phyloP scores from a whole-genome alignment of 805 yeast genomes.

The Candida yuanshanica region DNA sequence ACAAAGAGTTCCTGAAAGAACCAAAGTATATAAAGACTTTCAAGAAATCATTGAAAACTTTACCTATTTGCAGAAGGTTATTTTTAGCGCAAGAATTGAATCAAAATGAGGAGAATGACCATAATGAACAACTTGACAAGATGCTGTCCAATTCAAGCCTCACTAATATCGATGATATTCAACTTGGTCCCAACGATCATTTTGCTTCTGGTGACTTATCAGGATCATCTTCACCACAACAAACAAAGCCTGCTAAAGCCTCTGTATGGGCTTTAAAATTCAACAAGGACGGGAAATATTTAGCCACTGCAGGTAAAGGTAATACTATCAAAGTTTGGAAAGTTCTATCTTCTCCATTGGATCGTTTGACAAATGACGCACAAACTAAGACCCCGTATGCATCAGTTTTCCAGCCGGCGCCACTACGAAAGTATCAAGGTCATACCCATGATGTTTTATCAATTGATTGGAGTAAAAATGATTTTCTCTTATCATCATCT shows the following conservation, averaged over 20 bases:
- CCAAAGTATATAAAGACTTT: conserved; percentile 53
- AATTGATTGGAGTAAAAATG: conserved; percentile 84
- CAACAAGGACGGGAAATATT: conserved; percentile 70
- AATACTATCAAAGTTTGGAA: conserved; percentile 66
- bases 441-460: conserved; percentile 70
- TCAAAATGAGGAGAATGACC: conserved; percentile 6
- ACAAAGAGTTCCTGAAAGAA: conserved; percentile 36
- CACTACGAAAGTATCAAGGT: conserved; percentile 54
- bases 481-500: conserved; percentile 72
- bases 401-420: conserved; percentile 71
- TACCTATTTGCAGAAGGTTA: conserved; percentile 42
- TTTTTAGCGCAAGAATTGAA: conserved; percentile 64
- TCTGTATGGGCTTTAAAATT: conserved; percentile 76
- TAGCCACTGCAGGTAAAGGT: conserved; percentile 84
- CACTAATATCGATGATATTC: not conserved
- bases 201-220: not conserved
- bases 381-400: conserved; percentile 39
- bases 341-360: conserved; percentile 68
- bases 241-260: conserved; percentile 5
- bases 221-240: not conserved
- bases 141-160: not conserved
- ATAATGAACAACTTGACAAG: not conserved
- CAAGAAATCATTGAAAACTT: conserved; percentile 41
- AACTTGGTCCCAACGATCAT: not conserved
- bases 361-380: conserved; percentile 36